Percentiles rank a stretch among this genome's conserved stretches.
phyloP scores from a whole-genome alignment of 805 yeast species.

The Metschnikowia bowlesiae region DNA sequence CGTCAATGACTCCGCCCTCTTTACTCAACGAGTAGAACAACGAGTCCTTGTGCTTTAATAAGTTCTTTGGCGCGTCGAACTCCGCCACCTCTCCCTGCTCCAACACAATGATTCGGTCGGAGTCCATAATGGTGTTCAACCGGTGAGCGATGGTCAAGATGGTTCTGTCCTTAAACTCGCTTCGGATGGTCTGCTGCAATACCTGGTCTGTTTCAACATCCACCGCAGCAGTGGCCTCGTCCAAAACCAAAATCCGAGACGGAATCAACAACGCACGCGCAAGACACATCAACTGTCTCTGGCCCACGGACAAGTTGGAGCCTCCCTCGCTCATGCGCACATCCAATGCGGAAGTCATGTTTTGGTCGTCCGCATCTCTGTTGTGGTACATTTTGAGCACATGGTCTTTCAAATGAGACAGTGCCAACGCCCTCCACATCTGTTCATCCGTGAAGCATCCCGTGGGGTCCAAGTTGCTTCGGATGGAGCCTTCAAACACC shows the following conservation, averaged over 20 bases:
- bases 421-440: conserved; percentile 40
- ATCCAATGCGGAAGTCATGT: conserved; percentile 26
- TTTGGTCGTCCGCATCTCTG: conserved; percentile 21
- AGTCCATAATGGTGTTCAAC: conserved; percentile 76
- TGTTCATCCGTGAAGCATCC: conserved; percentile 31
- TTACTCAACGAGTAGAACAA: conserved; percentile 76
- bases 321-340: conserved; percentile 43
- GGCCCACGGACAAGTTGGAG: conserved; percentile 49
- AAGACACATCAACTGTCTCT: conserved; percentile 61
- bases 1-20: conserved; percentile 64
- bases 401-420: conserved; percentile 41
- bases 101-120: conserved; percentile 70
- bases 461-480: conserved; percentile 41
- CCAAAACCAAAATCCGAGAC: conserved; percentile 58
- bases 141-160: conserved; percentile 84
- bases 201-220: conserved; percentile 80
- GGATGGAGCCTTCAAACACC: conserved; percentile 40
- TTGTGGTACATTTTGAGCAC: conserved; percentile 35
- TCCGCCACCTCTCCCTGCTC: conserved; percentile 74
- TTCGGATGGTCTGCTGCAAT: conserved; percentile 72
- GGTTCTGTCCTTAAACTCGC: conserved; percentile 70
- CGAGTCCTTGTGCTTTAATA: conserved; percentile 62
- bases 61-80: conserved; percentile 64
- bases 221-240: conserved; percentile 87
- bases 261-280: conserved; percentile 72